Conservation (phyloP, 139 green algal species). For the Volvox reticuliferus region DNA sequence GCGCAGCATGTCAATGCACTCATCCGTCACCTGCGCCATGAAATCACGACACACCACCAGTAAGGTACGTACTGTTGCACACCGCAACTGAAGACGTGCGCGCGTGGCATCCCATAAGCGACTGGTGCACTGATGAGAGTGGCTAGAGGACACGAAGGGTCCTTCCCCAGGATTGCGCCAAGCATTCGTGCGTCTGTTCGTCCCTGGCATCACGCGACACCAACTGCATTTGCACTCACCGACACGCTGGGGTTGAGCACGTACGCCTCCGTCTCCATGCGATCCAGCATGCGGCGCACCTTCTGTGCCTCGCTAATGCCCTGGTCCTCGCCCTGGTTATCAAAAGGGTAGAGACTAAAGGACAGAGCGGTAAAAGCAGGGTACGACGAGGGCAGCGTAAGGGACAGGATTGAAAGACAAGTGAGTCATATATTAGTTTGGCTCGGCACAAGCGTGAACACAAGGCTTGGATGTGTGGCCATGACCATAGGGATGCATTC, state of each 20-base stretch:
- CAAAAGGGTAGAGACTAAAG: slow-evolving; percentile 59
- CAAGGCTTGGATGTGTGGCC: too few species aligned
- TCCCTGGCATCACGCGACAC: too few species aligned
- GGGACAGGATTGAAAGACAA: not conserved
- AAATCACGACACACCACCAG: too few species aligned
- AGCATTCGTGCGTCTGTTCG: too few species aligned
- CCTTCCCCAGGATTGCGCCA: too few species aligned
- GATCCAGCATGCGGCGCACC: slow-evolving; percentile 79
- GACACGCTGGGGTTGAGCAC: slow-evolving; percentile 59
- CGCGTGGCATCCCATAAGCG: too few species aligned
- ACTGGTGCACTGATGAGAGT: too few species aligned
- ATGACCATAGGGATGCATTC: not conserved
- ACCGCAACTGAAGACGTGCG: too few species aligned
- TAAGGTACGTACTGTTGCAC: too few species aligned
- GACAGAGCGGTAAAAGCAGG: not conserved
- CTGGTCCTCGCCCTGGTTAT: slow-evolving; percentile 52
- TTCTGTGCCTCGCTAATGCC: slow-evolving; percentile 37
- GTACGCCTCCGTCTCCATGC: slow-evolving; percentile 76
- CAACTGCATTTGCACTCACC: not conserved
- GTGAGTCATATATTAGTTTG: not conserved
- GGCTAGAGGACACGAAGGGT: too few species aligned
- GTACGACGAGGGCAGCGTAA: not conserved
- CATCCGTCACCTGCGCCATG: slow-evolving; percentile 31
- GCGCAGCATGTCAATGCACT: slow-evolving; percentile 72
- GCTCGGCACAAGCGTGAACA: not conserved